phyloP scores from a whole-genome alignment of 2,329 filamentous ascomycete species.

The Seiridium cupressi region DNA sequence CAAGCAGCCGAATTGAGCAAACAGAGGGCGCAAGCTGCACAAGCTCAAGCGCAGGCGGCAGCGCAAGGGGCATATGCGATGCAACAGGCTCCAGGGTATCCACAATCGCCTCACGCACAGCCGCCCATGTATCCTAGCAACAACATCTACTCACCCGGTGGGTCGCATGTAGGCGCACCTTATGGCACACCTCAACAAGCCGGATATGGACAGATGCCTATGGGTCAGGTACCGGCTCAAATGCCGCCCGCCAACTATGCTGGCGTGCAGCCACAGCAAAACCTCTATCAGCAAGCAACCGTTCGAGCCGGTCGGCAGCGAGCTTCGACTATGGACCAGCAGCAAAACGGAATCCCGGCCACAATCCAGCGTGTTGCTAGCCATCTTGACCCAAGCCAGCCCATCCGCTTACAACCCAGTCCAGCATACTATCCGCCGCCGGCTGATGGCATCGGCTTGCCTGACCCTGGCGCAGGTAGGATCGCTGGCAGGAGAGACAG shows the following conservation, averaged over 20 bases:
- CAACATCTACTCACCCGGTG: constrained; percentile 70
- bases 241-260: constrained; percentile 65
- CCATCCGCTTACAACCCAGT: constrained; percentile 90
- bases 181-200: constrained; percentile 69
- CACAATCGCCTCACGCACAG: constrained; percentile 41
- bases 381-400: constrained; percentile 90
- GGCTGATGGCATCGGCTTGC: constrained; percentile 71
- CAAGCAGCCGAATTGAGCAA: constrained; percentile 93
- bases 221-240: constrained; percentile 66
- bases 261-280: constrained; percentile 43
- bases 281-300: constrained; percentile 73
- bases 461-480: constrained; percentile 56
- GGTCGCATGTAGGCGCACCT: constrained; percentile 58
- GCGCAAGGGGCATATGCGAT: constrained; percentile 64
- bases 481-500: constrained; percentile 72
- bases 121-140: constrained; percentile 80
- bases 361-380: constrained; percentile 93
- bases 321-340: constrained; percentile 94
- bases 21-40: constrained; percentile 74
- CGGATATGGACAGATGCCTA: constrained; percentile 71
- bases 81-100: constrained; percentile 34
- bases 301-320: constrained; percentile 79
- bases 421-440: constrained; percentile 97
- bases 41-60: constrained; percentile 67
- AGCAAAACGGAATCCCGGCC: constrained; percentile 87